A percentile compares a stretch with the other conserved stretches of the same genome.
Conservation (phyloP, 805 yeast genomes). For the Metschnikowia cerradonensis region DNA sequence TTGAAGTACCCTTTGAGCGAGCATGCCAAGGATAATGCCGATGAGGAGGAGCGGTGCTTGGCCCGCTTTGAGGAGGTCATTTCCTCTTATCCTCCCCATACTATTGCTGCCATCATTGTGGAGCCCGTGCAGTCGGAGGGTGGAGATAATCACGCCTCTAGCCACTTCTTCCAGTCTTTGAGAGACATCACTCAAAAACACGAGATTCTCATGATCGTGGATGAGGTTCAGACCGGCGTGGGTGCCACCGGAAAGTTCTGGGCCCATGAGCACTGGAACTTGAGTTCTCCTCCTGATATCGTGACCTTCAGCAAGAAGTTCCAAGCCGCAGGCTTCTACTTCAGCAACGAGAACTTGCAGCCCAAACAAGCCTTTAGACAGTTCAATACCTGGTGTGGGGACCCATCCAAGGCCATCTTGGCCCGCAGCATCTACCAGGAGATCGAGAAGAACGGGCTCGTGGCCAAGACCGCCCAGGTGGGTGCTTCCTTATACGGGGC, state of each 20-base stretch:
- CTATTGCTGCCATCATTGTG: conserved; percentile 50
- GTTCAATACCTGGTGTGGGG: conserved; percentile 79
- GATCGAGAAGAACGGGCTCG: conserved; percentile 45
- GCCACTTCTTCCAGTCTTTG: conserved; percentile 57
- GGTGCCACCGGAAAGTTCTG: conserved; percentile 71
- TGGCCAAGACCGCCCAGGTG: conserved; percentile 44
- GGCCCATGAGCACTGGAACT: conserved; percentile 69
- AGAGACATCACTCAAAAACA: conserved; percentile 57
- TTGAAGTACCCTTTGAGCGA: conserved; percentile 41
- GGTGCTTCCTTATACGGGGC: conserved; percentile 52
- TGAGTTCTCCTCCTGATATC: conserved; percentile 60
- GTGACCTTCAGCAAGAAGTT: conserved; percentile 70
- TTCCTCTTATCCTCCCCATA: conserved; percentile 31
- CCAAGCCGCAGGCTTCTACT: conserved; percentile 71
- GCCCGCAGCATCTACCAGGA: conserved; percentile 60
- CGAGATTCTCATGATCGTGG: conserved; percentile 58
- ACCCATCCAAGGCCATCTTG: conserved; percentile 63
- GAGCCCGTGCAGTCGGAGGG: conserved; percentile 73
- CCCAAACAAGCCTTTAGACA: conserved; percentile 64
- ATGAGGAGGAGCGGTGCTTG: conserved; percentile 48
- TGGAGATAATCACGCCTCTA: conserved; percentile 69
- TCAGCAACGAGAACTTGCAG: conserved; percentile 53
- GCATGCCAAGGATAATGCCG: conserved; percentile 35
- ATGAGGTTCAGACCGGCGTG: conserved; percentile 73
- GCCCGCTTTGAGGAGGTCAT: conserved; percentile 39